Conservation (phyloP, 768 basidiomycete species). For the Russula vinacea region DNA sequence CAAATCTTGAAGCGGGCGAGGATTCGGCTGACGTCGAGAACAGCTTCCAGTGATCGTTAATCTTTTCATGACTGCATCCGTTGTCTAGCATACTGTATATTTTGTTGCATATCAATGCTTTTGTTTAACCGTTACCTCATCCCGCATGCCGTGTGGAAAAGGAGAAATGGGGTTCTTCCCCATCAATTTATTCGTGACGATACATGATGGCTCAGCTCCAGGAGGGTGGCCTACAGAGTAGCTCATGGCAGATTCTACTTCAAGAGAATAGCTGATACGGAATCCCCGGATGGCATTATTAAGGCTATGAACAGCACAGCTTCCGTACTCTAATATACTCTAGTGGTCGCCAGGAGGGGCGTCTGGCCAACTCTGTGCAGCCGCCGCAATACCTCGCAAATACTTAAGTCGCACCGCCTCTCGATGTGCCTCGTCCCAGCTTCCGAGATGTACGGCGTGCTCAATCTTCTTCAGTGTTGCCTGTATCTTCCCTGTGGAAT, state of each 20-base stretch:
- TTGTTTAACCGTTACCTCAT: background rate
- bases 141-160: background rate
- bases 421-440: conserved; percentile 57
- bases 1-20: conserved; percentile 84
- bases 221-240: background rate
- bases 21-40: conserved; percentile 97
- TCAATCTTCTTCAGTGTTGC: conserved; percentile 48
- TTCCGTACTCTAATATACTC: conserved; percentile 1
- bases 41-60: conserved; percentile 65
- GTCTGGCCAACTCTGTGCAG: conserved; percentile 42
- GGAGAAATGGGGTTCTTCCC: background rate
- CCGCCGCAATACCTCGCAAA: conserved; percentile 58
- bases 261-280: background rate
- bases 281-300: background rate
- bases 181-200: background rate
- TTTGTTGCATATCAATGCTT: conserved; percentile 16
- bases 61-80: conserved; percentile 5
- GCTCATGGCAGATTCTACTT: background rate
- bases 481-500: conserved; percentile 49
- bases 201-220: too few species aligned
- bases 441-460: conserved; percentile 45
- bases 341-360: conserved; percentile 33
- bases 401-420: conserved; percentile 73
- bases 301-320: background rate
- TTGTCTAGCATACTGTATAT: conserved; percentile 20